A percentile compares a stretch with the other conserved stretches of the same genome.
These are phyloP conservation scores for Lichtheimia ramosa DNA, from an alignment of 371 early-diverging fungal species.

Conservation along the genomic window DNA sequence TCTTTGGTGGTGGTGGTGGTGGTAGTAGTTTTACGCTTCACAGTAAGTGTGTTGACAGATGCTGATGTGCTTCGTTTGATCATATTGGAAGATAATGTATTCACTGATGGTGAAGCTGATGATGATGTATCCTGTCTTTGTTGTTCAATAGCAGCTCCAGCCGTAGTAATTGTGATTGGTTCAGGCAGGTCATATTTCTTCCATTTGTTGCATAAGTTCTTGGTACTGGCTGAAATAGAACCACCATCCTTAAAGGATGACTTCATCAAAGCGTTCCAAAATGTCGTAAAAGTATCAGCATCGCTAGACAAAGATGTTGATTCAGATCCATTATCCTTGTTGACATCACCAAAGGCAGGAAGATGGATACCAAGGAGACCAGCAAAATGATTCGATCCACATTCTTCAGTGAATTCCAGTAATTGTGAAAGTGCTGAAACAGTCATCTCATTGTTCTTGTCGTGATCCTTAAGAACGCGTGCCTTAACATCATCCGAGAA, in stretches of 20 bases:
- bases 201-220: not conserved
- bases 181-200: not conserved
- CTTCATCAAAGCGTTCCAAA: not conserved
- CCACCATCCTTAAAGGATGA: not conserved
- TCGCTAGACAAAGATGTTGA: not conserved
- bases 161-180: not conserved
- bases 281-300: not conserved
- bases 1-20: not conserved
- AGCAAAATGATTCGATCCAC: conserved; percentile 68
- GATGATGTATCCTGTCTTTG: not conserved
- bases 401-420: conserved; percentile 74
- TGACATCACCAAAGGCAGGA: not conserved
- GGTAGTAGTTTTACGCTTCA: not conserved
- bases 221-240: not conserved
- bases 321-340: not conserved
- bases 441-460: conserved; percentile 30
- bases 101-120: not conserved
- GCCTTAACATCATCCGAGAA: conserved; percentile 85
- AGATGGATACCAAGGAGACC: conserved; percentile 55
- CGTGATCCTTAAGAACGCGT: conserved; percentile 42
- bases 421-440: conserved; percentile 67
- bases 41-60: not conserved
- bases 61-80: not conserved
- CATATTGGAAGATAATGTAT: not conserved
- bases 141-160: not conserved